Conservation (phyloP, 306 rosid genomes). For the Cicer judaicum region DNA sequence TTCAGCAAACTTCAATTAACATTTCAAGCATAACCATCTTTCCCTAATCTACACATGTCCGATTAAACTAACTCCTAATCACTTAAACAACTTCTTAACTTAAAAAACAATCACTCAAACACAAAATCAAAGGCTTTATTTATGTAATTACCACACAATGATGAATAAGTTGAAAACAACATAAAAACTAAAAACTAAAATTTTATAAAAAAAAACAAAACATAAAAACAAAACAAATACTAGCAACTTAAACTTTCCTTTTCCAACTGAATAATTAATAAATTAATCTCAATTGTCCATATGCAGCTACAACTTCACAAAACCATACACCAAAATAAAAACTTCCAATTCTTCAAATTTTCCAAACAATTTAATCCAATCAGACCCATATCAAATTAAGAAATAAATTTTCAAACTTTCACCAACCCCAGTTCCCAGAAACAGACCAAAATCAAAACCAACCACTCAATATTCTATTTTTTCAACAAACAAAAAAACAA, state of each 20-base stretch:
- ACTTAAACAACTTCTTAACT: conserved; percentile 25
- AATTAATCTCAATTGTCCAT: conserved; percentile 9
- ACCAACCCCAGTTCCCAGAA: conserved; percentile 35
- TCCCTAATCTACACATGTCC: neutral
- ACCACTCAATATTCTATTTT: neutral
- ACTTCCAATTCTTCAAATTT: neutral
- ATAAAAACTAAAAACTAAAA: neutral
- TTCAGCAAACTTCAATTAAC: conserved; percentile 26
- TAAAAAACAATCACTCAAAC: neutral
- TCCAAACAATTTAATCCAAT: neutral
- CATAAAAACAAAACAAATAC: neutral
- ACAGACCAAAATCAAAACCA: neutral
- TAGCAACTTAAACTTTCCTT: neutral
- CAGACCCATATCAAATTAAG: conserved; percentile 35
- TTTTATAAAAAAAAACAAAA: neutral
- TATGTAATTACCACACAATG: neutral
- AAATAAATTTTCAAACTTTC: conserved; percentile 32
- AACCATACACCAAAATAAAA: neutral
- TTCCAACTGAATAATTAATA: neutral
- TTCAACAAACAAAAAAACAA: neutral
- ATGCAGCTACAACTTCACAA: neutral
- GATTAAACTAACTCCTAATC: conserved; percentile 5
- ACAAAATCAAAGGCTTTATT: neutral
- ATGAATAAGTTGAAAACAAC: conserved; percentile 9
- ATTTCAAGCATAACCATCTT: neutral